Evolutionary conservation across 2,329 filamentous ascomycete genomes (phyloP), one percentile per base, ranked within the genome.

Genomic region (Remersonia thermophila): DNA sequence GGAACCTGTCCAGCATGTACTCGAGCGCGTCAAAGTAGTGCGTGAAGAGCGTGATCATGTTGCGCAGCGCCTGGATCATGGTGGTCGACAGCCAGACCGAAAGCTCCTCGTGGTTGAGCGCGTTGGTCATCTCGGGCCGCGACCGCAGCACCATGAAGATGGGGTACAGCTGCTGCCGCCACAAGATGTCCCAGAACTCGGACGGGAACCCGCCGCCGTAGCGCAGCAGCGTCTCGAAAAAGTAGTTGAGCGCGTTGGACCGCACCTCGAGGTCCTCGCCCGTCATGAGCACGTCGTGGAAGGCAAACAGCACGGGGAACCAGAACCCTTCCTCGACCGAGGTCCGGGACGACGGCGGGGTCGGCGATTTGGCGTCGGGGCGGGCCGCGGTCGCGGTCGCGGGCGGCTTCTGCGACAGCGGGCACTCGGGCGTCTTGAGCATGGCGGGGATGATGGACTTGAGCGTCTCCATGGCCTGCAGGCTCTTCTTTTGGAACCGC

Each of bases 41-140:
- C 0, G 93, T 98, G 58, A 98, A 98, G 16, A 99, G 73, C 1
- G 85, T 89, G 50, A 99, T 96, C 83, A 98, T 94, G 60, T 96
- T 95, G 40, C 91, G 80, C 37, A 99, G 66, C 2, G 91, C 91
- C 57, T 99, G 91, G 28, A 99, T 98, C 84, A 99, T 95, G 7
- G 91, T 99, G 0, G 91, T 98, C 1, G 91, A 96, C 16, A 99
- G 69, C 91, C 91, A 99, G 2, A 99, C 91, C 0, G 91, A 96
- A 14, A 96, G 69, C 54, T 98, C 91, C 58, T 98, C 93, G 51
- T 95, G 87, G 52, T 89, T 96, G 26, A 89, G 73, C 11, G 89
- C 87, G 53, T 95, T 95, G 17, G 80, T 80, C 81, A 96, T 93
- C 56, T 98, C 91, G 0, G 89, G 93, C 45, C 91, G 85, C 13